A percentile compares a stretch with the other conserved stretches of the same genome.
Evolutionary conservation across 176 grass and related monocot genomes (phyloP).

Genomic region (Musa beccarii): DNA sequence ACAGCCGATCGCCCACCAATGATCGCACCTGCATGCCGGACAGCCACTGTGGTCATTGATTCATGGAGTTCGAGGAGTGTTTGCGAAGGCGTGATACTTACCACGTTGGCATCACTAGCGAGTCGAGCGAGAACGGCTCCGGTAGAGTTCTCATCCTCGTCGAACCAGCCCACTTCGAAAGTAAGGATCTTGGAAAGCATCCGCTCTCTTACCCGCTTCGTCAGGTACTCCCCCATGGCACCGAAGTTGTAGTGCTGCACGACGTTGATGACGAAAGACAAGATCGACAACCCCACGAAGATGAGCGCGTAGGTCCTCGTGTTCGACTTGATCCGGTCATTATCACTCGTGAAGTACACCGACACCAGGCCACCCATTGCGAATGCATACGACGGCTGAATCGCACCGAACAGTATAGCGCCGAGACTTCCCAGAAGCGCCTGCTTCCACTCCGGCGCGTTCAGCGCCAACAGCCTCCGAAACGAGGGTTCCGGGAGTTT

Average conservation of each 20-base stretch:
- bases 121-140: conserved; percentile 18
- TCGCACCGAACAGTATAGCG: conserved; percentile 29
- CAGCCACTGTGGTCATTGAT: no score
- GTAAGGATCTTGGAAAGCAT: conserved; percentile 64
- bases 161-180: conserved; percentile 65
- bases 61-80: no score
- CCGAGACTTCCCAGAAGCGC: conserved; percentile 32
- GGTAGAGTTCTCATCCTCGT: conserved; percentile 35
- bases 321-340: conserved; percentile 30
- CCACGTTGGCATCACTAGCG: conserved; percentile 17
- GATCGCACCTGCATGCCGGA: conserved; percentile 7
- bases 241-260: conserved; percentile 32
- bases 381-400: conserved; percentile 46
- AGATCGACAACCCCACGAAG: not conserved
- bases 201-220: conserved; percentile 39
- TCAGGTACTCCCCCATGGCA: conserved; percentile 44
- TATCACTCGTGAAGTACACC: conserved; percentile 42
- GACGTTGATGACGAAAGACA: conserved; percentile 29
- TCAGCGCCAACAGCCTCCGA: conserved; percentile 43
- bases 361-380: conserved; percentile 34
- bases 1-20: conserved; percentile 21
- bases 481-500: conserved; percentile 17
- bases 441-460: conserved; percentile 52
- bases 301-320: conserved; percentile 20
- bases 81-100: not conserved